Conservation (phyloP, 345 rosid species). For the Litchi chinensis region DNA sequence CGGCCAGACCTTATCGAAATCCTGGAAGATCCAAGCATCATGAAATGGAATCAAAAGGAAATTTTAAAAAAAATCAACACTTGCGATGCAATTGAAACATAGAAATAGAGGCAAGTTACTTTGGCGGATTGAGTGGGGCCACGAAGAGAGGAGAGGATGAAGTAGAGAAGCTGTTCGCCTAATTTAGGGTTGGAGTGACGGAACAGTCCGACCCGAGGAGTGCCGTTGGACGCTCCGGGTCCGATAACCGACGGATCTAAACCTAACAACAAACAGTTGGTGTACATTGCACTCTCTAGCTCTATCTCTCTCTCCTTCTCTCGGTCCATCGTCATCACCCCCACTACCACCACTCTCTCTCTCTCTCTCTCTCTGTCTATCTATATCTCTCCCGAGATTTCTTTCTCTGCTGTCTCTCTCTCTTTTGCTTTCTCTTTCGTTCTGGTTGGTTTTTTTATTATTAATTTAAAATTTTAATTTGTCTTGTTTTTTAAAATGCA, state of each 20-base stretch:
- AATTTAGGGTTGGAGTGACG: conserved; percentile 99
- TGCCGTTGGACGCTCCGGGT: conserved; percentile 72
- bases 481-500: conserved; percentile 24
- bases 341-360: conserved; percentile 5
- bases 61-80: conserved; percentile 1
- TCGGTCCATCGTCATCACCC: conserved; percentile 91
- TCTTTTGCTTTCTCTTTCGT: conserved; percentile 23
- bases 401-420: conserved; percentile 7
- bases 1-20: conserved; percentile 99
- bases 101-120: conserved; percentile 42
- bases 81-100: conserved; percentile 11
- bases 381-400: conserved; percentile 14
- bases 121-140: conserved; percentile 95
- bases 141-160: conserved; percentile 96
- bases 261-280: conserved; percentile 91
- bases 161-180: conserved; percentile 99
- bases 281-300: conserved; percentile 99
- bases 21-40: conserved; percentile 63
- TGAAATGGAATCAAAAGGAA: conserved; percentile 21
- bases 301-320: conserved; percentile 99
- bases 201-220: conserved; percentile 89
- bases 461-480: conserved; percentile 16
- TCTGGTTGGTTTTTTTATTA: conserved; percentile 29
- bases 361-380: conserved; percentile 27
- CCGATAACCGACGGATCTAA: conserved; percentile 95